Evolutionary conservation across 2,329 filamentous ascomycete species (phyloP), one percentile per base, ranked within the genome.

Genomic region (Fusarium scirpi): DNA sequence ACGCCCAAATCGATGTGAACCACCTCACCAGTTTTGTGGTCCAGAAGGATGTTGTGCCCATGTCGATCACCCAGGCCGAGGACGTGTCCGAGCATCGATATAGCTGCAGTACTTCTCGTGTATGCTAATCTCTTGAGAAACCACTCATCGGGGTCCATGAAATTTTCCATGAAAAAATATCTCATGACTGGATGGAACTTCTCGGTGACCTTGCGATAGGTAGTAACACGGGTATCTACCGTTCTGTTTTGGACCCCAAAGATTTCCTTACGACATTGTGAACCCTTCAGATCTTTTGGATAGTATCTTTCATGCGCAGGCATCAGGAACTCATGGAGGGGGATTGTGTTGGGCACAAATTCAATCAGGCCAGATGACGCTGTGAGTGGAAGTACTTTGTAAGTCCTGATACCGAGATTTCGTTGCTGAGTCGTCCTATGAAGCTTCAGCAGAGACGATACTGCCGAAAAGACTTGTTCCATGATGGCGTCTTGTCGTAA

Each of bases 391-490:
- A 99, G 85, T 9, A 99, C 96, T 80, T 98, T 98, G 86, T 99
- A 99, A 1, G 96, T 98, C 62, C 97, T 88, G 76, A 99, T 97
- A 11, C 92, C 93, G 13, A 99, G 85, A 69, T 93, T 93, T 8
- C 96, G 91, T 77, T 97, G 94, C 41, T 94, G 91, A 4, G 96
- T 98, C 15, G 91, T 88, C 58, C 93, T 91, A 79, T 98, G 94
- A 51, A 93, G 91, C 78, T 93, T 92, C 27, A 99, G 85, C 24
- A 99, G 88, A 54, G 93, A 92, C 62, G 94, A 98, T 24, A 98
- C 96, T 80, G 97, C 94, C 62, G 94, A 93, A 78, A 99, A 99
- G 2, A 99, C 96, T 81, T 99, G 96, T 80, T 99, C 97, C 97
- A 99, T 99, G 84, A 90, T 99, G 46, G 95, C 94, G 76, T 99